Conservation (phyloP, 306 rosid genomes). For the Trichosanthes truncata region DNA sequence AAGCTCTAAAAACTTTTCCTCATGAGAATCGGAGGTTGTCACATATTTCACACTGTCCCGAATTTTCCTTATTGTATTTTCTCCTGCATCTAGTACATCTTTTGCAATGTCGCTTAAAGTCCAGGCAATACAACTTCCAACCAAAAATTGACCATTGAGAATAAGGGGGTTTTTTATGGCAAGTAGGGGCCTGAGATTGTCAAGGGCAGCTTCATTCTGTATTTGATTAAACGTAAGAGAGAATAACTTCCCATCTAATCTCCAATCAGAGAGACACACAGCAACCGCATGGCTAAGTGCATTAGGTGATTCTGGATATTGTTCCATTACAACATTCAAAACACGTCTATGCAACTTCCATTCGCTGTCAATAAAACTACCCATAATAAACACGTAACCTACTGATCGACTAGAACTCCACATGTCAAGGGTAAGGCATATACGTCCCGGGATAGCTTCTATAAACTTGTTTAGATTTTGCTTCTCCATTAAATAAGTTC, state of each 20-base stretch:
- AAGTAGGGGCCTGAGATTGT: slow-evolving; percentile 67
- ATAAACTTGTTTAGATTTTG: slow-evolving; percentile 48
- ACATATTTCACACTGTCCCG: slow-evolving; percentile 77
- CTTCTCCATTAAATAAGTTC: slow-evolving; percentile 71
- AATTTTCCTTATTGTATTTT: slow-evolving; percentile 44
- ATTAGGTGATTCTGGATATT: slow-evolving; percentile 68
- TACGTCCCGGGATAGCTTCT: slow-evolving; percentile 72
- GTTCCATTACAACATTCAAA: slow-evolving; percentile 95
- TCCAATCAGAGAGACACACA: slow-evolving; percentile 90
- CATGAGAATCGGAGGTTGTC: slow-evolving; percentile 77
- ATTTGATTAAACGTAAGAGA: slow-evolving; percentile 55
- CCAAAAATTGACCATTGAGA: slow-evolving; percentile 66
- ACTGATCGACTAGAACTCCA: slow-evolving; percentile 83
- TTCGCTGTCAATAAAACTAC: slow-evolving; percentile 77
- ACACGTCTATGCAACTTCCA: slow-evolving; percentile 81
- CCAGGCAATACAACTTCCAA: slow-evolving; percentile 74
- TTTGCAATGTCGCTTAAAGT: slow-evolving; percentile 58
- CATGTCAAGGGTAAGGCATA: slow-evolving; percentile 72
- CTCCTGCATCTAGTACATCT: slow-evolving; percentile 46
- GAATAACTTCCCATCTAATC: slow-evolving; percentile 61
- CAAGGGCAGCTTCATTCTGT: slow-evolving; percentile 39
- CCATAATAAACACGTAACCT: slow-evolving; percentile 79
- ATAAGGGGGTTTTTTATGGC: slow-evolving; percentile 69
- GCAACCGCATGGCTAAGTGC: slow-evolving; percentile 80
- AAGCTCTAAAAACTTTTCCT: slow-evolving; percentile 69